These are phyloP conservation scores for Jatropha curcas DNA, from an alignment of 345 rosid species.

Conservation along the genomic window DNA sequence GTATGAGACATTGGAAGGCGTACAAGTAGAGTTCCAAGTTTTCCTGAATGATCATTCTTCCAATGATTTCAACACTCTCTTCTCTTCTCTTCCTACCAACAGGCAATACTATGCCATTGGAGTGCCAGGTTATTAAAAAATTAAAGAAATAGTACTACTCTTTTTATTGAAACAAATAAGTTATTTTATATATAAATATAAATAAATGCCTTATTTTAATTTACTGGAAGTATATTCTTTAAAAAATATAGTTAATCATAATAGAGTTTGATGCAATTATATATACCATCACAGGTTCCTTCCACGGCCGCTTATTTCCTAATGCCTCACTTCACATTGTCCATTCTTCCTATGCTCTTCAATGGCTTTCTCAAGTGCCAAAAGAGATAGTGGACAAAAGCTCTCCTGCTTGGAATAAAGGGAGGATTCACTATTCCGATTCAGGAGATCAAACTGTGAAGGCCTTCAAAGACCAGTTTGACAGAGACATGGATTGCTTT, in stretches of 20 bases:
- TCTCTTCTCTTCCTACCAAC: constrained; percentile 3
- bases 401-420: constrained; percentile 25
- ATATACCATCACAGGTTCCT: not conserved
- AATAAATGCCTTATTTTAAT: too few relatives aligned
- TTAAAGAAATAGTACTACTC: too few relatives aligned
- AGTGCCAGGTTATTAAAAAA: not conserved
- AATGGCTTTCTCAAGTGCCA: constrained; percentile 13
- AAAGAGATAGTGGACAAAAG: constrained; percentile 1
- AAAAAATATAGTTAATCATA: too few relatives aligned
- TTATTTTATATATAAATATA: too few relatives aligned
- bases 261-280: not conserved
- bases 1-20: not conserved
- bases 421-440: constrained; percentile 10
- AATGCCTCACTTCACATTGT: not conserved
- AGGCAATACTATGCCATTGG: not conserved
- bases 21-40: constrained; percentile 17
- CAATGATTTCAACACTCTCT: constrained; percentile 27
- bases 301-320: constrained; percentile 6
- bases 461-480: constrained; percentile 14
- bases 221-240: too few relatives aligned
- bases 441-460: not conserved
- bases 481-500: constrained; percentile 12
- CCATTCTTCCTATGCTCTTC: not conserved
- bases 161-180: too few relatives aligned
- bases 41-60: constrained; percentile 22